These are phyloP conservation scores for Ailanthus altissimus DNA, from an alignment of 345 rosid species.

Conservation along the genomic window DNA sequence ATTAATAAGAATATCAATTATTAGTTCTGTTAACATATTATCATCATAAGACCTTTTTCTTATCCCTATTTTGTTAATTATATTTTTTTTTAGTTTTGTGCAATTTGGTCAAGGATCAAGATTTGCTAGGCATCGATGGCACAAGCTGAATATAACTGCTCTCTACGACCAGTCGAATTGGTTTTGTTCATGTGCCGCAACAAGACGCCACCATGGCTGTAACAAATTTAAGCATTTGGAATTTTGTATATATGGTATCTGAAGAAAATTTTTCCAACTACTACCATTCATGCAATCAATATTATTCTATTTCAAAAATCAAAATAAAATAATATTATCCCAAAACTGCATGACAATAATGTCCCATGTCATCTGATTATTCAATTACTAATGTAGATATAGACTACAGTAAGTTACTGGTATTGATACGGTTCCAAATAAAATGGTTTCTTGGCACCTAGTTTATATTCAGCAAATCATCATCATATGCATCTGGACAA, in stretches of 20 bases:
- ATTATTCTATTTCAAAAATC: neutral
- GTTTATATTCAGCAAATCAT: neutral
- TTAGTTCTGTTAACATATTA: neutral
- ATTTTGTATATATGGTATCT: slow-evolving; percentile 32
- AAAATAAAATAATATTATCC: neutral
- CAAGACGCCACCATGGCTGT: slow-evolving; percentile 7
- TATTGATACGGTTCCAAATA: neutral
- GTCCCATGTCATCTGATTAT: neutral
- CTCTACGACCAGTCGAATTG: neutral
- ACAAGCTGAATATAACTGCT: neutral
- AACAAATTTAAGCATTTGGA: slow-evolving; percentile 27
- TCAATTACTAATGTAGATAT: neutral
- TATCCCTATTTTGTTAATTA: neutral
- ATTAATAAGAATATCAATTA: neutral
- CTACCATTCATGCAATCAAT: slow-evolving; percentile 1
- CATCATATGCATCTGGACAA: neutral
- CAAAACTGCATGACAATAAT: neutral
- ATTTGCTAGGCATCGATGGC: neutral
- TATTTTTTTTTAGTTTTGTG: no score
- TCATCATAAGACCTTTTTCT: neutral
- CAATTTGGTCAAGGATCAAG: neutral
- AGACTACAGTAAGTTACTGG: neutral
- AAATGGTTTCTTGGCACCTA: neutral
- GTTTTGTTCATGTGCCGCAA: neutral
- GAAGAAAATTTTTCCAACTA: slow-evolving; percentile 16